Conservation (phyloP, 2,329 filamentous ascomycete genomes). For the Scedosporium dehoogii region DNA sequence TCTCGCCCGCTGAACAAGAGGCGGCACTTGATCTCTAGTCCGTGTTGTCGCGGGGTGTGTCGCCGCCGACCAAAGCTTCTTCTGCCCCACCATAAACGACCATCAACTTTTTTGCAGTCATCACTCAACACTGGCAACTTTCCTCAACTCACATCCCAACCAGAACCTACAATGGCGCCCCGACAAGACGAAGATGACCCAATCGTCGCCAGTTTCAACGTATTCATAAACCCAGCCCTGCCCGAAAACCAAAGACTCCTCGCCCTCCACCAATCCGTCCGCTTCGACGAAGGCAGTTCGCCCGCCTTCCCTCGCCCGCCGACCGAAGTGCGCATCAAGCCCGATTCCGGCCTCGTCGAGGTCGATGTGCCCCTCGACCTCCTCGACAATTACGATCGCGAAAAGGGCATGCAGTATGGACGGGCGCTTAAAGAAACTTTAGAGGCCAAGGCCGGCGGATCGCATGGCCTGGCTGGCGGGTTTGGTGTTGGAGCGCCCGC, state of each 20-base stretch:
- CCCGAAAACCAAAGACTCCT: constrained; percentile 56
- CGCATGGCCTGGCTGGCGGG: constrained; percentile 61
- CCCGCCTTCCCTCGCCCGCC: constrained; percentile 51
- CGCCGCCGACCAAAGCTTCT: neutral
- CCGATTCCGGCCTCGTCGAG: constrained; percentile 73
- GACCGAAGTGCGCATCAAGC: constrained; percentile 71
- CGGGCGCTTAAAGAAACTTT: constrained; percentile 57
- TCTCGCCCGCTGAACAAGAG: too few relatives aligned
- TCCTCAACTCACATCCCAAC: neutral
- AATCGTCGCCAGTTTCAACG: constrained; percentile 65
- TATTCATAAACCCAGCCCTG: constrained; percentile 72
- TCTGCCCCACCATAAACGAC: neutral
- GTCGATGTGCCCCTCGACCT: constrained; percentile 80
- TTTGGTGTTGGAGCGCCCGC: constrained; percentile 53
- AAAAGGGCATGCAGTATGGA: constrained; percentile 76
- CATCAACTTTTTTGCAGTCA: neutral
- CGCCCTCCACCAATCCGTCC: constrained; percentile 84
- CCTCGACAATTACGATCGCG: constrained; percentile 65
- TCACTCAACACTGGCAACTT: neutral
- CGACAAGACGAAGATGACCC: constrained; percentile 47
- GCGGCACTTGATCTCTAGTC: too few relatives aligned
- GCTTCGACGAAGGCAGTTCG: constrained; percentile 43
- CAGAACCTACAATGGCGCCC: constrained; percentile 8
- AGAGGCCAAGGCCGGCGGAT: constrained; percentile 51
- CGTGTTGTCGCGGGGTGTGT: too few relatives aligned